Base-by-base conservation (phyloP, 2,329 filamentous ascomycete species). In the Colletotrichum chrysophilum region DNA sequence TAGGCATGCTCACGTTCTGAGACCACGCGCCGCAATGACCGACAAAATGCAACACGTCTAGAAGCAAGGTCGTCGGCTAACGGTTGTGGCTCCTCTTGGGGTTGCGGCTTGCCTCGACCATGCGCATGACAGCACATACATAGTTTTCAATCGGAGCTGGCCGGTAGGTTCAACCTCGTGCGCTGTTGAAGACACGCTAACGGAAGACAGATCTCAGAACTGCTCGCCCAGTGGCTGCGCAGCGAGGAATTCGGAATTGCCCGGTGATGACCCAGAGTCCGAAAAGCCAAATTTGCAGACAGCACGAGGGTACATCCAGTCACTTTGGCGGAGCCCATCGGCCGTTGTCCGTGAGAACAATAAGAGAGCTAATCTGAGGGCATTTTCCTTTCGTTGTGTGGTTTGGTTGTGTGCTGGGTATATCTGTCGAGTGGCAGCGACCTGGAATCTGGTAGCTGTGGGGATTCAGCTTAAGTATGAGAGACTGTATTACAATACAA, bases 291-390 rank as follows among this genome's bases (percentile, higher is more conserved):
- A 85, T 84, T 85, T 85, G 83, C 82, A 85, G 83, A 78, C 83
- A 84, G 80, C 83, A 78, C 81, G 75, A 72, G 70, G 78, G 78
- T 60, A 60, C 26, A 74, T 66, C 74, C 68, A 70, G 71, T 52
- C 71, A 74, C 66, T 16, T 26, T 48, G 71, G 67, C 60, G 70
- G 62, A 70, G 70, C 71, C 64, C 60, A 28, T 78, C 71, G 74
- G 78, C 56, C 76, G 83, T 84, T 83, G 82, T 83, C 83, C 72
- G 78, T 85, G 84, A 83, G 84, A 85, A 85, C 84, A 76, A 76
- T 61, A 81, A 84, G 84, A 85, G 83, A 85, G 83, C 83, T 85
- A 81, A 85, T 85, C 84, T 85, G 84, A 85, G 84, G 83, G 84
- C 81, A 73, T 58, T 71, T 71, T 52, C 76, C 28, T 66, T 38